Conservation (phyloP, 2,329 filamentous ascomycete species). For the Colletotrichum sp. region DNA sequence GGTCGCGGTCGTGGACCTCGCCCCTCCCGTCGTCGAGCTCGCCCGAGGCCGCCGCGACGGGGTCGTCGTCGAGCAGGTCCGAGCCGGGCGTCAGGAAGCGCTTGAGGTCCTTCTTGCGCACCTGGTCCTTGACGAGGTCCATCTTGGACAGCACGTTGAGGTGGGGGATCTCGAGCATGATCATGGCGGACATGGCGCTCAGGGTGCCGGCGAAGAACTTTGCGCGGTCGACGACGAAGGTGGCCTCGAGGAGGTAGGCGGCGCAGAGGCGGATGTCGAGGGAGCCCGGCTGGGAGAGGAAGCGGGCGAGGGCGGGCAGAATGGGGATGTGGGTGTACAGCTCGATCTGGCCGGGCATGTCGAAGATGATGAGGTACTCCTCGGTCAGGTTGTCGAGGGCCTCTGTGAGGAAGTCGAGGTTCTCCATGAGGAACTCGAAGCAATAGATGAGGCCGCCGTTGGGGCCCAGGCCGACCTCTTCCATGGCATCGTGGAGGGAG, state of each 20-base stretch:
- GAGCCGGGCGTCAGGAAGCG: conserved; percentile 89
- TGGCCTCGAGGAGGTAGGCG: conserved; percentile 92
- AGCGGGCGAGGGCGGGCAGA: conserved; percentile 81
- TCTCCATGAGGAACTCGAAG: conserved; percentile 94
- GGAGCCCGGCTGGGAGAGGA: conserved; percentile 77
- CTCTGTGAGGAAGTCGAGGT: conserved; percentile 89
- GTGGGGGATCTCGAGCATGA: conserved; percentile 97
- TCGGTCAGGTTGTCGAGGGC: conserved; percentile 86
- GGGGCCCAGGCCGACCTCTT: conserved; percentile 87
- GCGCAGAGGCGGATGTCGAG: conserved; percentile 93
- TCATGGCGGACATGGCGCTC: conserved; percentile 98
- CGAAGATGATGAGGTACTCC: conserved; percentile 96
- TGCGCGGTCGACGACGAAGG: conserved; percentile 92
- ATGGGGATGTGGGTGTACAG: conserved; percentile 97
- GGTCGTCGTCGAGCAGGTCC: conserved; percentile 81
- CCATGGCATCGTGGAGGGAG: conserved; percentile 94
- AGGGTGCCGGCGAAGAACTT: conserved; percentile 98
- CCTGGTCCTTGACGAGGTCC: conserved; percentile 91
- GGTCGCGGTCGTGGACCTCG: conserved; percentile 69
- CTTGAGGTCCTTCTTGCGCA: conserved; percentile 87
- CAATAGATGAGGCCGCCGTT: conserved; percentile 96
- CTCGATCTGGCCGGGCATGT: conserved; percentile 99
- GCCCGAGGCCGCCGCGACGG: conserved; percentile 29
- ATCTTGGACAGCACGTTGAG: conserved; percentile 98
- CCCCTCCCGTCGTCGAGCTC: conserved; percentile 57